These are phyloP conservation scores for Aphanomyces cochlioides DNA, from an alignment of 352 stramenopile species.

Conservation along the genomic window DNA sequence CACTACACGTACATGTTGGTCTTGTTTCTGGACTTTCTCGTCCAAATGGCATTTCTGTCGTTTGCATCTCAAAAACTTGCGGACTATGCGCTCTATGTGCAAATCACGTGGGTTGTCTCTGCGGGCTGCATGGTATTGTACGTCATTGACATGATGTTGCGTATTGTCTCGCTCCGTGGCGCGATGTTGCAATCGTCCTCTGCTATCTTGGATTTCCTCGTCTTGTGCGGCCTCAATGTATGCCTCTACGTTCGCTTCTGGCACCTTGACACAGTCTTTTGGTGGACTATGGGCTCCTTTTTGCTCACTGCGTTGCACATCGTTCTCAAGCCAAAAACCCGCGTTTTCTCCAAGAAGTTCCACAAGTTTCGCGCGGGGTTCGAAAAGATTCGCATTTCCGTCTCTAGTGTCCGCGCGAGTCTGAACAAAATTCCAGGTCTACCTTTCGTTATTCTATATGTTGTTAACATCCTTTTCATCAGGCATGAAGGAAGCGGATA, in stretches of 20 bases:
- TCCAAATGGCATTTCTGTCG: constrained; percentile 74
- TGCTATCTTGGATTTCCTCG: constrained; percentile 77
- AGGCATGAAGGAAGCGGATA: constrained; percentile 71
- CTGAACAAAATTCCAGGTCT: constrained; percentile 61
- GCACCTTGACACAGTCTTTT: constrained; percentile 57
- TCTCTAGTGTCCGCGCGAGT: constrained; percentile 75
- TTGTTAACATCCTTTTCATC: background rate
- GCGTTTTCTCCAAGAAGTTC: constrained; percentile 84
- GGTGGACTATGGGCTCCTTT: constrained; percentile 69
- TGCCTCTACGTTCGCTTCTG: constrained; percentile 58
- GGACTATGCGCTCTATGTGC: constrained; percentile 56
- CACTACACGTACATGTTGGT: constrained; percentile 83
- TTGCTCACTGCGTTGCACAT: constrained; percentile 62
- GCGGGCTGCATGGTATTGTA: constrained; percentile 78
- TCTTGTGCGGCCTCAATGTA: constrained; percentile 59
- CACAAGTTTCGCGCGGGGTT: constrained; percentile 83
- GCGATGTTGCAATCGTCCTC: constrained; percentile 76
- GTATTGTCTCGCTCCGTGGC: constrained; percentile 61
- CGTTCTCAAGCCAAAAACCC: constrained; percentile 78
- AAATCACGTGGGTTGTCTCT: constrained; percentile 51
- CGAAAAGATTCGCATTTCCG: constrained; percentile 83
- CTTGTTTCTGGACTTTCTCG: constrained; percentile 83
- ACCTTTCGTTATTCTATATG: background rate
- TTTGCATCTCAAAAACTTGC: constrained; percentile 65
- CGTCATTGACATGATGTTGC: constrained; percentile 80